Evolutionary conservation across 768 basidiomycete species (phyloP).

Genomic region (Boletus vinaceobasis): DNA sequence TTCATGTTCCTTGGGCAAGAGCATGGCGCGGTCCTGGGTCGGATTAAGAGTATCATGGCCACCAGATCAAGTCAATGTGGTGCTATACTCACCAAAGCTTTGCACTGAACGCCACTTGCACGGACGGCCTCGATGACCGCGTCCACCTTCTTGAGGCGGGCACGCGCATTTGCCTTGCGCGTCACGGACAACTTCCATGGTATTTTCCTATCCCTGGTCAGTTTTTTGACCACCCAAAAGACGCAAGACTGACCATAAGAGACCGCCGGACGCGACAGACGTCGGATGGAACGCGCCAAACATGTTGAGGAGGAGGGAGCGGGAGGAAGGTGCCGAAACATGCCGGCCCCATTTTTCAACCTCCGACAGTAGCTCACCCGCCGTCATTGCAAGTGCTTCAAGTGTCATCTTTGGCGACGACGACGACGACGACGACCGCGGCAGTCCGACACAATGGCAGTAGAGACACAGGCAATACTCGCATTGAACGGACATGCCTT

Average conservation of each 20-base stretch:
- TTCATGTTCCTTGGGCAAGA: slow-evolving; percentile 89
- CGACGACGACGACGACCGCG: slow-evolving; percentile 17
- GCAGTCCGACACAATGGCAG: slow-evolving; percentile 42
- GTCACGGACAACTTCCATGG: slow-evolving; percentile 92
- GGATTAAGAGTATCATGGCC: neutral
- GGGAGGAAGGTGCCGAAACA: slow-evolving; percentile 15
- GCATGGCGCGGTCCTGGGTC: slow-evolving; percentile 65
- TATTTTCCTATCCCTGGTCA: slow-evolving; percentile 64
- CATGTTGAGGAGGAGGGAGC: slow-evolving; percentile 42
- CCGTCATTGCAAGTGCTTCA: neutral
- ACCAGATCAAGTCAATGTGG: neutral
- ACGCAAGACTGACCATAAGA: slow-evolving; percentile 64
- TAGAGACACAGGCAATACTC: slow-evolving; percentile 39
- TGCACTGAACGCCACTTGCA: slow-evolving; percentile 75
- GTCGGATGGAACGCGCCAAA: slow-evolving; percentile 83
- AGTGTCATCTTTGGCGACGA: slow-evolving; percentile 18
- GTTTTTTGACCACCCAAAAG: neutral
- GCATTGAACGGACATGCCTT: slow-evolving; percentile 41
- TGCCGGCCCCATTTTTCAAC: slow-evolving; percentile 24
- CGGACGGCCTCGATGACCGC: slow-evolving; percentile 86
- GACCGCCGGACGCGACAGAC: slow-evolving; percentile 63
- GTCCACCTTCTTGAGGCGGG: slow-evolving; percentile 90
- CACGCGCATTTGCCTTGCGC: slow-evolving; percentile 87
- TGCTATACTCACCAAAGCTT: slow-evolving; percentile 59
- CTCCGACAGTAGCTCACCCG: slow-evolving; percentile 19